Conservation (phyloP, 768 basidiomycete species). For the Suillus occidentalis region DNA sequence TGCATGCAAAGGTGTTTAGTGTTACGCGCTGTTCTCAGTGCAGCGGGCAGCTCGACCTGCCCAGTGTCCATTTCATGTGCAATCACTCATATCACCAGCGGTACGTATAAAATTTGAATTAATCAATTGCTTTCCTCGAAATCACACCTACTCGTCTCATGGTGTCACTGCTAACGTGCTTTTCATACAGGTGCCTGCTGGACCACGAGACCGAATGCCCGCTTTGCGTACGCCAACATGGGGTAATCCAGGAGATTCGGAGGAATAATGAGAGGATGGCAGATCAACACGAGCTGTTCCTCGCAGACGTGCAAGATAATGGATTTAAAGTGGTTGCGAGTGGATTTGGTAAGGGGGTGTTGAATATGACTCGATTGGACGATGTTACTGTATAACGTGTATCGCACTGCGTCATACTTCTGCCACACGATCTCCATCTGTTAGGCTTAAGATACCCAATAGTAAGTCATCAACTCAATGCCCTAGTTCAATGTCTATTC, state of each 20-base stretch:
- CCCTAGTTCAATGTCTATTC: background rate
- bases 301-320: constrained; percentile 68
- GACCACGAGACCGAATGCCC: constrained; percentile 92
- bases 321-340: constrained; percentile 72
- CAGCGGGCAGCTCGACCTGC: constrained; percentile 86
- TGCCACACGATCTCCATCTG: background rate
- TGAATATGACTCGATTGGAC: constrained; percentile 37
- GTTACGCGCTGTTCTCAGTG: constrained; percentile 92
- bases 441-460: background rate
- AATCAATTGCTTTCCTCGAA: constrained; percentile 3
- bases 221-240: constrained; percentile 81
- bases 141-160: background rate
- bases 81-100: constrained; percentile 96
- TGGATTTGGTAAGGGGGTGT: constrained; percentile 67
- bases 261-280: constrained; percentile 82
- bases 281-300: constrained; percentile 78
- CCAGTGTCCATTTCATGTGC: constrained; percentile 97
- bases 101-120: constrained; percentile 39
- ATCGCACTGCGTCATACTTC: too few species aligned
- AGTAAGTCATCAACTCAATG: background rate
- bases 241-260: constrained; percentile 86
- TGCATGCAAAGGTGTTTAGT: constrained; percentile 86
- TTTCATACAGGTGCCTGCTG: constrained; percentile 66
- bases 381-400: constrained; percentile 20
- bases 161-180: background rate